phyloP scores from a whole-genome alignment of 805 yeast species.

The Helenozyma rhizophorensis region DNA sequence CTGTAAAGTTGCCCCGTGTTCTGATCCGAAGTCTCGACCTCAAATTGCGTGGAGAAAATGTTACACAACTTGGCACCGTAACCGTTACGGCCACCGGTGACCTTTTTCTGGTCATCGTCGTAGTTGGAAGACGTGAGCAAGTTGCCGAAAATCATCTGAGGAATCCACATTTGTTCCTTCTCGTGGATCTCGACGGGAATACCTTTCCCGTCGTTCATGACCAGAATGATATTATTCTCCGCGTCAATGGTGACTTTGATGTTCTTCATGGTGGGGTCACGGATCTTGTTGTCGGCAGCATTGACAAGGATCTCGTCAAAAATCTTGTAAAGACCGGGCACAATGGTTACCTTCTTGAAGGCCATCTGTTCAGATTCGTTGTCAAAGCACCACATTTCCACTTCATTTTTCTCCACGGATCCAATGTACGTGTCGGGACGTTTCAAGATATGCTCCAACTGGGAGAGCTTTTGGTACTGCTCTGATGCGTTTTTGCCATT shows the following conservation, averaged over 20 bases:
- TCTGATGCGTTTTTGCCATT: constrained; percentile 45
- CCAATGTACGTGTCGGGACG: constrained; percentile 99
- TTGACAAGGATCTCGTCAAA: constrained; percentile 96
- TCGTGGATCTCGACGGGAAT: constrained; percentile 92
- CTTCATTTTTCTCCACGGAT: constrained; percentile 76
- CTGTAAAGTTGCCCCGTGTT: constrained; percentile 55
- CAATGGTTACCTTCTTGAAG: constrained; percentile 67
- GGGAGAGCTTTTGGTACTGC: constrained; percentile 90
- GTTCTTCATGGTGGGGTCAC: constrained; percentile 86
- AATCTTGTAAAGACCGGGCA: constrained; percentile 94
- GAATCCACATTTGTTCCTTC: constrained; percentile 89
- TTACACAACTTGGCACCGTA: constrained; percentile 97
- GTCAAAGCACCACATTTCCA: constrained; percentile 83
- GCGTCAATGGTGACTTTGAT: constrained; percentile 79
- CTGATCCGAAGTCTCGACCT: constrained; percentile 84
- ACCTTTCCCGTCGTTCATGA: constrained; percentile 91
- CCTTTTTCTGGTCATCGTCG: constrained; percentile 92
- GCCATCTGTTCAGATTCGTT: constrained; percentile 36
- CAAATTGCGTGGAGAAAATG: constrained; percentile 85
- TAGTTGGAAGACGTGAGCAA: constrained; percentile 92
- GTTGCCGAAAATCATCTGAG: constrained; percentile 94
- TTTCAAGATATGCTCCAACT: constrained; percentile 90
- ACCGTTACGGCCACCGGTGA: constrained; percentile 98
- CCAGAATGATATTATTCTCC: constrained; percentile 69
- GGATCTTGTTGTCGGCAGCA: constrained; percentile 97